Evolutionary conservation across 495 filamentous ascomycete species (phyloP).

Genomic region (Lophiostoma macrostomum): DNA sequence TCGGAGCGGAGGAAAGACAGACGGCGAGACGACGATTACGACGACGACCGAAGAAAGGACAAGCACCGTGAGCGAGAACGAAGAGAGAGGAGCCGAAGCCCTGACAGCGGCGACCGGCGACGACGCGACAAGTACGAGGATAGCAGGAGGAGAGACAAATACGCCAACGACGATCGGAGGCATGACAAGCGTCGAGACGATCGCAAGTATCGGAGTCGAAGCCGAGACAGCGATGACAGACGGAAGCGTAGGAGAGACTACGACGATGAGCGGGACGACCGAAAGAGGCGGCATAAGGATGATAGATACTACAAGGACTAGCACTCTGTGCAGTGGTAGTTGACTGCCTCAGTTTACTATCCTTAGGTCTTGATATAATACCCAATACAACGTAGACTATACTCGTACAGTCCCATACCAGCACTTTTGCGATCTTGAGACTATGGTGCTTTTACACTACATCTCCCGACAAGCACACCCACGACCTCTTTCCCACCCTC

Average conservation of each 20-base stretch:
- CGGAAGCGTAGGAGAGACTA: constrained; percentile 13
- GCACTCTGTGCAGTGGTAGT: too few species aligned
- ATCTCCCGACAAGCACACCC: constrained; percentile 11
- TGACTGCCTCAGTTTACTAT: too few species aligned
- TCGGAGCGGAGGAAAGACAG: background rate
- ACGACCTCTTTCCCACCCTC: constrained; percentile 5
- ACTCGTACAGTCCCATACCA: too few species aligned
- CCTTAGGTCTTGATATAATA: too few species aligned
- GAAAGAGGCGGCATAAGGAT: constrained; percentile 12
- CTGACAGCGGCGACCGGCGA: constrained; percentile 11
- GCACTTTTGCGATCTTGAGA: too few species aligned
- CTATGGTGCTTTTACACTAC: too few species aligned
- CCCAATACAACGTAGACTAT: too few species aligned
- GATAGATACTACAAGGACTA: too few species aligned
- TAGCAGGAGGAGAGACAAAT: background rate
- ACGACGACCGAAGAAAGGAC: background rate
- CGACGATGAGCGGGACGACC: too few species aligned
- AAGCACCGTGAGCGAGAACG: constrained; percentile 27
- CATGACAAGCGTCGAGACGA: constrained; percentile 18
- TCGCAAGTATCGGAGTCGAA: background rate
- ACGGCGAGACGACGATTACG: background rate
- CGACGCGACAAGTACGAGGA: constrained; percentile 2
- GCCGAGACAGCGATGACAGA: constrained; percentile 12
- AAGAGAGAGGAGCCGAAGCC: constrained; percentile 18
- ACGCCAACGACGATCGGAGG: constrained; percentile 28